A percentile compares a stretch with the other conserved stretches of the same genome.
These are phyloP conservation scores for Russula virescens DNA, from an alignment of 768 basidiomycete species.

Conservation along the genomic window DNA sequence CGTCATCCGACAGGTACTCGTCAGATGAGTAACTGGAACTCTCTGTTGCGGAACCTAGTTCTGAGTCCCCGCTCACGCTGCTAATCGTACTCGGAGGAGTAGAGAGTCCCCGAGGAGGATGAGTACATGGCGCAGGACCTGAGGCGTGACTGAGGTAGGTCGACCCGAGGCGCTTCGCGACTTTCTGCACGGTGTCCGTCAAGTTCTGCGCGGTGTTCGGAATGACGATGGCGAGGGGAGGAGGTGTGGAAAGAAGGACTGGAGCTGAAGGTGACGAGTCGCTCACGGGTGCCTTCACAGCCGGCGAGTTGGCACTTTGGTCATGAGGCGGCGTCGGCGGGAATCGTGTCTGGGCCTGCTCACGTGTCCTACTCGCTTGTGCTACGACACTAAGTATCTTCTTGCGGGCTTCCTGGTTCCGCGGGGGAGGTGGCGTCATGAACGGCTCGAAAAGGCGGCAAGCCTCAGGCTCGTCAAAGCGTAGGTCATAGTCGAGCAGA, in stretches of 20 bases:
- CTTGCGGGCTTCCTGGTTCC: conserved; percentile 39
- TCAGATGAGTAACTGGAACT: conserved; percentile 19
- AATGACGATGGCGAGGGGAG: conserved; percentile 27
- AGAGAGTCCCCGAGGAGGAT: conserved; percentile 3
- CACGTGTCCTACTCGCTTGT: conserved; percentile 49
- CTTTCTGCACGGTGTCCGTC: conserved; percentile 51
- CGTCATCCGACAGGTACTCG: conserved; percentile 37
- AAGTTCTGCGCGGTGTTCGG: conserved; percentile 30
- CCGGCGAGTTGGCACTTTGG: conserved; percentile 24
- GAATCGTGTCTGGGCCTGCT: conserved; percentile 40
- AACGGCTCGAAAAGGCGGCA: conserved; percentile 61
- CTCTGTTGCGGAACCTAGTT: conserved; percentile 16
- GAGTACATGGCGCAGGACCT: conserved; percentile 14
- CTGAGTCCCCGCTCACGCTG: conserved; percentile 23
- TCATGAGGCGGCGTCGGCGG: conserved; percentile 41
- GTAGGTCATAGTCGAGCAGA: conserved; percentile 88
- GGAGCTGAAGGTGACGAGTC: not conserved
- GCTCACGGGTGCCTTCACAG: conserved; percentile 7
- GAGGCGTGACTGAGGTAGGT: conserved; percentile 32
- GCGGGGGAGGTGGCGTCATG: conserved; percentile 34
- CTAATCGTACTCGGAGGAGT: conserved; percentile 18
- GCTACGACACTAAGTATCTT: conserved; percentile 51
- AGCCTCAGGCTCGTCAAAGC: conserved; percentile 81
- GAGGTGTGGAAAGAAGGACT: not conserved
- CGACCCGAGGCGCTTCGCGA: conserved; percentile 52